These are phyloP conservation scores for Tylopilus cervinicoccineus DNA, from an alignment of 768 basidiomycete species.

Conservation along the genomic window DNA sequence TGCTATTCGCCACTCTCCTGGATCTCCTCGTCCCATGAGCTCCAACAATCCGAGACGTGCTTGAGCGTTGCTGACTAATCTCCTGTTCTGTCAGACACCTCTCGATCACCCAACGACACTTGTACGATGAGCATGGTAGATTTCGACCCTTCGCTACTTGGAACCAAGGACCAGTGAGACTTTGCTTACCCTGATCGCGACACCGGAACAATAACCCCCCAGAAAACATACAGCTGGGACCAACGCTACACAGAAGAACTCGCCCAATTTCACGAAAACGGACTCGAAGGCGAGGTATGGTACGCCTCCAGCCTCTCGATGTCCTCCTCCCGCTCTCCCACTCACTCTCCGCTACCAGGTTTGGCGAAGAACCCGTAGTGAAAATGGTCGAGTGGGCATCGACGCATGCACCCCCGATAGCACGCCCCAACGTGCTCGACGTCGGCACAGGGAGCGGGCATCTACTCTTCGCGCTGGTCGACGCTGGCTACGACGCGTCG, in stretches of 20 bases:
- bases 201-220: background rate
- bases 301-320: conserved; percentile 28
- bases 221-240: conserved; percentile 59
- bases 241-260: conserved; percentile 69
- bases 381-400: conserved; percentile 78
- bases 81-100: too few relatives aligned
- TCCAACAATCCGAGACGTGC: too few relatives aligned
- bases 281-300: conserved; percentile 87
- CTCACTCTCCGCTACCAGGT: conserved; percentile 46
- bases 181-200: background rate
- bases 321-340: background rate
- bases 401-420: conserved; percentile 47
- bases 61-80: conserved; percentile 18
- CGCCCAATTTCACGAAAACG: conserved; percentile 66
- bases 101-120: background rate
- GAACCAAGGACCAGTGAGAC: conserved; percentile 73
- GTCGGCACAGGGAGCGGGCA: conserved; percentile 81
- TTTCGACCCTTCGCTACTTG: conserved; percentile 68
- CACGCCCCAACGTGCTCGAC: conserved; percentile 58
- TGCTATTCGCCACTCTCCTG: conserved; percentile 13
- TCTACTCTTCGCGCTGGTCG: conserved; percentile 64
- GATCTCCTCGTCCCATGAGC: background rate
- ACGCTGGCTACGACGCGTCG: conserved; percentile 56
- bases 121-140: conserved; percentile 36
- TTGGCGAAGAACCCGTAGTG: conserved; percentile 68